Conservation (phyloP, 495 filamentous ascomycete genomes). For the Bacidia rubella region DNA sequence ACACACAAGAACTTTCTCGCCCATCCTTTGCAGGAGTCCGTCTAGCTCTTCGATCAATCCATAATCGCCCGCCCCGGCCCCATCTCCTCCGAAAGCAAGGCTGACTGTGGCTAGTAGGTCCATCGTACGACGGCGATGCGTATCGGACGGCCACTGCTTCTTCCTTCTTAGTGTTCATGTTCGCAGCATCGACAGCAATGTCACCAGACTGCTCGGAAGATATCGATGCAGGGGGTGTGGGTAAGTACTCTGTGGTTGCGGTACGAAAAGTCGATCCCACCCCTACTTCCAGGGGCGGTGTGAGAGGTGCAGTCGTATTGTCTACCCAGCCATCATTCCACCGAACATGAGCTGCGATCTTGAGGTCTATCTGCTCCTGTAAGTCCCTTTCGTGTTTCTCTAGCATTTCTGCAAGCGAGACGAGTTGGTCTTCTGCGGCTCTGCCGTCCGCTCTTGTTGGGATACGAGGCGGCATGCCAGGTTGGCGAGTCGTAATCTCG, state of each 20-base stretch:
- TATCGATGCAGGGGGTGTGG: conserved; percentile 74
- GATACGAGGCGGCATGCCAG: conserved; percentile 46
- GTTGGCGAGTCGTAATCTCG: conserved; percentile 43
- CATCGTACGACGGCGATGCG: conserved; percentile 29
- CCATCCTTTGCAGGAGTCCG: conserved; percentile 19
- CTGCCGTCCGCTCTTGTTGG: conserved; percentile 58
- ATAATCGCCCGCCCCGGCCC: conserved; percentile 64
- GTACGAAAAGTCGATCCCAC: conserved; percentile 56
- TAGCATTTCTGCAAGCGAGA: conserved; percentile 56
- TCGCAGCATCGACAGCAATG: conserved; percentile 22
- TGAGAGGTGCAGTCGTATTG: conserved; percentile 65
- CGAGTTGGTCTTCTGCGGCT: conserved; percentile 60
- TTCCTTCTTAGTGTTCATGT: conserved; percentile 23
- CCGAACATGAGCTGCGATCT: conserved; percentile 66
- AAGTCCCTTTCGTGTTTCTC: conserved; percentile 75
- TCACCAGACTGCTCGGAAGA: conserved; percentile 48
- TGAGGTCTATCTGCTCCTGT: conserved; percentile 60
- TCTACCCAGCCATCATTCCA: conserved; percentile 82
- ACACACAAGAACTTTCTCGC: conserved; percentile 16
- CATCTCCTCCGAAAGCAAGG: conserved; percentile 55
- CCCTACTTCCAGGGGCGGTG: conserved; percentile 46
- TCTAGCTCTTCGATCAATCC: conserved; percentile 62
- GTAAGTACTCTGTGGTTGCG: conserved; percentile 69
- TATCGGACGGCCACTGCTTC: conserved; percentile 35
- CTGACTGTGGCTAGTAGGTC: conserved; percentile 29